Base-by-base conservation (phyloP, 1,284 basidiomycete genomes). In the Schizophyllum amplum region DNA sequence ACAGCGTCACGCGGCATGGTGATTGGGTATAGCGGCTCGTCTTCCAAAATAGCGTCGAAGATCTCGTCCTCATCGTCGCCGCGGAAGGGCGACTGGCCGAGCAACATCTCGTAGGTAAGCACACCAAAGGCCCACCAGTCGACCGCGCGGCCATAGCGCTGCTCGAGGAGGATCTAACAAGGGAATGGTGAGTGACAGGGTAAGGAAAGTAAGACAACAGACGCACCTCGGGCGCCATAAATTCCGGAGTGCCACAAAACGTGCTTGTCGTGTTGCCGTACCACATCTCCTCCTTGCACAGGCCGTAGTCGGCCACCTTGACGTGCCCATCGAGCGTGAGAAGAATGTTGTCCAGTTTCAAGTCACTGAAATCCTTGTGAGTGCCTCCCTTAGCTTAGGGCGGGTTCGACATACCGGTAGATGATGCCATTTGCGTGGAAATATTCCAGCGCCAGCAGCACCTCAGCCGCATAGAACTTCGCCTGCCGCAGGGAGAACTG, bases 61-160 rank as follows among this genome's bases (percentile, higher is more conserved):
- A 99, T 99, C 78, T 99, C 97, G 69, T 99, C 97, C 71, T 99
- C 97, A 66, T 99, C 97, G 67, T 99, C 97, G 58, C 97, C 97
- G 55, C 96, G 87, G 87, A 99, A 99, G 2, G 97, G 97, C 15
- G 96, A 98, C 74, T 99, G 97, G 47, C 97, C 97, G 25, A 99
- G 80, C 56, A 99, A 76, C 97, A 99, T 99, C 74, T 99, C 97
- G 69, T 99, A 99, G 51, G 93, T 98, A 65, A 99, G 74, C 6
- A 99, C 96, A 62, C 97, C 97, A 69, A 99, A 99, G 6, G 97
- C 97, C 97, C 97, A 99, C 97, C 97, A 99, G 68, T 99, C 97
- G 54, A 99, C 97, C 4, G 97, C 97, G 50, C 94, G 90, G 11
- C 94, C 94, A 67, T 99, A 99, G 56, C 94, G 89, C 75, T 99